Base-by-base conservation (phyloP, 1,139 yeast genomes). In the Candida sojae region DNA sequence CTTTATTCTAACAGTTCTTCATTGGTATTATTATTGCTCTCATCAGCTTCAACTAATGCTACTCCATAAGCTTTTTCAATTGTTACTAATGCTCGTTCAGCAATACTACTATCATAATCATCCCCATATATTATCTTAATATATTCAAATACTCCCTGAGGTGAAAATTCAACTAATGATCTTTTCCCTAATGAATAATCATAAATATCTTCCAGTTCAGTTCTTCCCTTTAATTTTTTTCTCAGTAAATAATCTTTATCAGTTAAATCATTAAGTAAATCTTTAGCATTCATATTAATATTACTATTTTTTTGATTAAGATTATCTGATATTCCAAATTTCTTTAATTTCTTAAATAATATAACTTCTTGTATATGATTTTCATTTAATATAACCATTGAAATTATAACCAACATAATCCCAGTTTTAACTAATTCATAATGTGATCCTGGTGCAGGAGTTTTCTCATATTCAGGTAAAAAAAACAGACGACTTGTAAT, bases 111-210 rank as follows among this genome's bases (percentile, higher is more conserved):
- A 48, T 60, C 66, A 47, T 68, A 72, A 0, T 53, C 49, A 5
- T 49, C 54, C 2, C 72, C 73, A 51, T 66, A 72, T 9, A 73
- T 52, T 2, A 53, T 58, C 39, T 58, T 57, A 10, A 73, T 52
- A 43, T 63, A 61, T 40, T 59, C 61, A 46, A 59, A 64, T 43
- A 73, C 64, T 21, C 67, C 53, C 5, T 55, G 50, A 0, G 77
- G 73, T 4, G 60, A 55, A 46, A 73, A 70, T 54, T 75, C 80
- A 34, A 61, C 59, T 26, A 68, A 47, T 3, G 73, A 62, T 33
- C 76, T 55, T 40, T 62, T 57, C 0, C 79, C 79, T 34, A 75
- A 53, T 3, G 61, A 55, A 53, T 67, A 73, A 41, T 62, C 65
- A 7, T 54, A 52, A 9, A 53, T 49, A 12, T 55, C 57, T 13